Percentiles rank a stretch among this genome's conserved stretches.
These are phyloP conservation scores for Phytophthora palmivora DNA, from an alignment of 352 stramenopile genomes.

Conservation along the genomic window DNA sequence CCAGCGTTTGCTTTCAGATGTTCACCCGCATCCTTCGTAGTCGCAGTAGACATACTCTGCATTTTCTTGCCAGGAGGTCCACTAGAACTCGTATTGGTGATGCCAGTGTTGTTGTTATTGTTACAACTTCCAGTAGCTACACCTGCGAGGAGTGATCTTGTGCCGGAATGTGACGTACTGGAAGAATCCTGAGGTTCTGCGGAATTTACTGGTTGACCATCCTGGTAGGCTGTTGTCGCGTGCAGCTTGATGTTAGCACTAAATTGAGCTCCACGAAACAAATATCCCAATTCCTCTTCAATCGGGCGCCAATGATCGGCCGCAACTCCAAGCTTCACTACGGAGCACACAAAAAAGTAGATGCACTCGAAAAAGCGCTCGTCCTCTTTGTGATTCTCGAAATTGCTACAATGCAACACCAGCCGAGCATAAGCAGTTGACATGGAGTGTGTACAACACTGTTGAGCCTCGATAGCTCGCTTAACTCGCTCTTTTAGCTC, in stretches of 20 bases:
- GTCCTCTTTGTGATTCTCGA: slow-evolving; percentile 85
- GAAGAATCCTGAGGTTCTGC: slow-evolving; percentile 29
- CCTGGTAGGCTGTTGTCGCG: slow-evolving; percentile 33
- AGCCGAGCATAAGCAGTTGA: slow-evolving; percentile 68
- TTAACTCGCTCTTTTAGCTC: slow-evolving; percentile 40
- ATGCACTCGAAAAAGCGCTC: slow-evolving; percentile 83
- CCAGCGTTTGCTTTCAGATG: slow-evolving; percentile 11
- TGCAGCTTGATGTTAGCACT: slow-evolving; percentile 65
- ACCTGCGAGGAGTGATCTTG: slow-evolving; percentile 22
- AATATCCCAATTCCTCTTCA: slow-evolving; percentile 75
- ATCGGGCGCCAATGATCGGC: slow-evolving; percentile 61
- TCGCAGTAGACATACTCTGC: slow-evolving; percentile 44
- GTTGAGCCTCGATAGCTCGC: slow-evolving; percentile 34
- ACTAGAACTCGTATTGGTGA: slow-evolving; percentile 1
- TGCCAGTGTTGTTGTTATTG: slow-evolving; percentile 19
- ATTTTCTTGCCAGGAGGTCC: slow-evolving; percentile 46
- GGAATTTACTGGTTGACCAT: slow-evolving; percentile 8
- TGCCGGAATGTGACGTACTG: slow-evolving; percentile 10
- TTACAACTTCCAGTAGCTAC: slow-evolving; percentile 23
- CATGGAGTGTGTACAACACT: slow-evolving; percentile 46
- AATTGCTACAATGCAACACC: slow-evolving; percentile 85
- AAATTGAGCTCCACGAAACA: slow-evolving; percentile 82
- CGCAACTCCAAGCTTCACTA: slow-evolving; percentile 71
- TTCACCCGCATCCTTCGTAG: slow-evolving; percentile 25
- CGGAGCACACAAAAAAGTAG: slow-evolving; percentile 81